Percentiles rank a stretch among this genome's conserved stretches.
Conservation (phyloP, 2,329 filamentous ascomycete species). For the Exophiala sp. region DNA sequence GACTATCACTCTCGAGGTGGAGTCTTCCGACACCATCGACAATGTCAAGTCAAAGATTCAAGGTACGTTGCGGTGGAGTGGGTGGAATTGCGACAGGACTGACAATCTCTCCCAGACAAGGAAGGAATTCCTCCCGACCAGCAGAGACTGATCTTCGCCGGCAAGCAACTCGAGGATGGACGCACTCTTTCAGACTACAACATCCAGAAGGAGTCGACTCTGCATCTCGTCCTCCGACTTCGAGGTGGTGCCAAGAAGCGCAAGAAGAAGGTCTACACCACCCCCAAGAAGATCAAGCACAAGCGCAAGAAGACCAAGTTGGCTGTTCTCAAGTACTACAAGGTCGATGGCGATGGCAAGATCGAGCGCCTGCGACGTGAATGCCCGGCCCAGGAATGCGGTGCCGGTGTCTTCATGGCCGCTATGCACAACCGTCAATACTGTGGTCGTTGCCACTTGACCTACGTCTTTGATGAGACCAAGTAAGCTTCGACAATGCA, state of each 20-base stretch:
- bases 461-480: constrained; percentile 31
- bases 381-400: constrained; percentile 94
- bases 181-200: constrained; percentile 99
- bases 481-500: constrained; percentile 14
- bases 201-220: constrained; percentile 99
- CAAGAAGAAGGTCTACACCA: constrained; percentile 99
- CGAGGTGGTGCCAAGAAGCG: constrained; percentile 99
- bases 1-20: constrained; percentile 99
- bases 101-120: constrained; percentile 68
- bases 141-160: constrained; percentile 99
- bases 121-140: constrained; percentile 99
- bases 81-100: background rate
- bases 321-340: constrained; percentile 99
- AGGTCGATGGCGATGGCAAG: constrained; percentile 99
- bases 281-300: constrained; percentile 99
- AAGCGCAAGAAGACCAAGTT: constrained; percentile 99
- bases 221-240: constrained; percentile 95
- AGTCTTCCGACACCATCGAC: constrained; percentile 99
- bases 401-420: constrained; percentile 99
- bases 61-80: constrained; percentile 45
- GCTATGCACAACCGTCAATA: constrained; percentile 99
- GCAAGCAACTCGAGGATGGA: constrained; percentile 99
- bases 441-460: constrained; percentile 62
- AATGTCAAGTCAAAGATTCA: constrained; percentile 99
- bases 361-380: constrained; percentile 98